phyloP scores from a whole-genome alignment of 2,329 filamentous ascomycete species.

The Venturia effusa region DNA sequence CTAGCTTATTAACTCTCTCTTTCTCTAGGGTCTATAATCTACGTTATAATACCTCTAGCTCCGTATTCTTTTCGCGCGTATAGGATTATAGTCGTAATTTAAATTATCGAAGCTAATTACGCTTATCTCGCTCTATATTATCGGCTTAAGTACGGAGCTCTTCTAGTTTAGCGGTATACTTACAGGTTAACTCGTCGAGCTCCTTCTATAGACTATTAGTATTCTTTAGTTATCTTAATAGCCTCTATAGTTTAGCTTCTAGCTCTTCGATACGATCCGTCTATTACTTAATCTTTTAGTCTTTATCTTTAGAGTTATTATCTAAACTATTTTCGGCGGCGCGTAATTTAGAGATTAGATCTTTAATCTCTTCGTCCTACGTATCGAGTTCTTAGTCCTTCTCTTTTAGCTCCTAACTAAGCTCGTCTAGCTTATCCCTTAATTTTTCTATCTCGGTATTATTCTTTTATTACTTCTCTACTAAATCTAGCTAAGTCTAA shows the following conservation, averaged over 20 bases:
- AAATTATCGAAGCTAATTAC: conserved; percentile 10
- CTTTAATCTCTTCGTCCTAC: conserved; percentile 26
- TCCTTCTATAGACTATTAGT: conserved; percentile 5
- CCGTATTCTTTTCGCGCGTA: conserved; percentile 18
- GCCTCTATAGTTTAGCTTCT: conserved; percentile 19
- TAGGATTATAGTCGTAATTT: conserved; percentile 8
- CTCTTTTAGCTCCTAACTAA: conserved; percentile 23
- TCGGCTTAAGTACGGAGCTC: conserved; percentile 25
- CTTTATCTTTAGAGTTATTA: conserved; percentile 21
- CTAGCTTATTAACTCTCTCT: conserved; percentile 29
- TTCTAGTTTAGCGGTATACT: conserved; percentile 25
- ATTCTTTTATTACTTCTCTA: neutral
- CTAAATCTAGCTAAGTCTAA: conserved; percentile 14
- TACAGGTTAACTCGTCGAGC: conserved; percentile 17
- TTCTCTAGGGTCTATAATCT: conserved; percentile 22
- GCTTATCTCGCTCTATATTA: conserved; percentile 15
- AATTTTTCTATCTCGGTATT: conserved; percentile 14
- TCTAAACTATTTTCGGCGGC: conserved; percentile 23
- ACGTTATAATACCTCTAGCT: conserved; percentile 22
- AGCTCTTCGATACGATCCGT: conserved; percentile 24
- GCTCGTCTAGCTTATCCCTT: conserved; percentile 23
- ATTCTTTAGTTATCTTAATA: conserved; percentile 7
- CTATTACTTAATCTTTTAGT: conserved; percentile 22
- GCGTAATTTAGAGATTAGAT: conserved; percentile 22
- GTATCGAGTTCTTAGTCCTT: conserved; percentile 26